These are phyloP conservation scores for Colletotrichum spaethianum DNA, from an alignment of 2,329 filamentous ascomycete species.

Conservation along the genomic window DNA sequence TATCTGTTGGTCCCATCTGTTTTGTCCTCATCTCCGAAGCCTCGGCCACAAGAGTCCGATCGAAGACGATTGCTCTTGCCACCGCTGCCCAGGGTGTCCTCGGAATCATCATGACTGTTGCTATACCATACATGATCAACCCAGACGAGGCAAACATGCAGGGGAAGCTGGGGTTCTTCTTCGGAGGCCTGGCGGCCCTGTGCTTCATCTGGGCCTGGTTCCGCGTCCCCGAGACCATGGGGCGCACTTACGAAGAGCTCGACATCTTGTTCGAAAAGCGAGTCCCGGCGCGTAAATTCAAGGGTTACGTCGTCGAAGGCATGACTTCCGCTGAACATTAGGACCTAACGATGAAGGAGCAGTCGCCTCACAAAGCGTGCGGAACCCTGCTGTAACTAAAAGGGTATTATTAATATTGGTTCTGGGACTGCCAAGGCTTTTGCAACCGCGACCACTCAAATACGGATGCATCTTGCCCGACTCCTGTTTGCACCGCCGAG, in stretches of 20 bases:
- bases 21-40: constrained; percentile 69
- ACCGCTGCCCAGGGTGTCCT: constrained; percentile 58
- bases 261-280: constrained; percentile 51
- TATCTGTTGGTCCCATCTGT: constrained; percentile 52
- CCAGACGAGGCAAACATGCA: constrained; percentile 51
- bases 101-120: constrained; percentile 51
- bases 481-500: background rate
- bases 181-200: constrained; percentile 41
- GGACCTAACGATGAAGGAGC: background rate
- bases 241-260: constrained; percentile 46
- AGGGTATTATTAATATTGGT: constrained; percentile 19
- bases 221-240: constrained; percentile 46
- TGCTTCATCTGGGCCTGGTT: constrained; percentile 47
- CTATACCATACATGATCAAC: constrained; percentile 49
- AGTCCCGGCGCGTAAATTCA: constrained; percentile 47
- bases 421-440: background rate
- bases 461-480: background rate
- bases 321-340: background rate
- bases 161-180: constrained; percentile 51
- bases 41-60: constrained; percentile 59
- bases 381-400: background rate
- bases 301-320: constrained; percentile 55
- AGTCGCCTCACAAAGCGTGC: background rate
- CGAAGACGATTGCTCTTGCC: constrained; percentile 61
- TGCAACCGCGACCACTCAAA: background rate